These are phyloP conservation scores for Aeschynomene evenia DNA, from an alignment of 306 rosid genomes.

Conservation along the genomic window DNA sequence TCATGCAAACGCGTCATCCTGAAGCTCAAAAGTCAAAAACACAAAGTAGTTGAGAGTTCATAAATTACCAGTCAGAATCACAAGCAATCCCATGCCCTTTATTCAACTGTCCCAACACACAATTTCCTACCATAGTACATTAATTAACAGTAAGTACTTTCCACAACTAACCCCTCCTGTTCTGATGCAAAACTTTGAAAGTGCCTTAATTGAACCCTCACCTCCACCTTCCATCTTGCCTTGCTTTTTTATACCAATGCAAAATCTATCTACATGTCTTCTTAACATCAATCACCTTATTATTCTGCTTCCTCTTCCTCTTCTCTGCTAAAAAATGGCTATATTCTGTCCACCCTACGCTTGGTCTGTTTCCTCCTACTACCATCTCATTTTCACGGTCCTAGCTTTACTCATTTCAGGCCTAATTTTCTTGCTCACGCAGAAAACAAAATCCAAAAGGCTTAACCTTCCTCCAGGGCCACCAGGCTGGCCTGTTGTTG, in stretches of 20 bases:
- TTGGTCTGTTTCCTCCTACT: slow-evolving; percentile 41
- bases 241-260: slow-evolving; percentile 38
- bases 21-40: no score
- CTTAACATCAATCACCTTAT: background rate
- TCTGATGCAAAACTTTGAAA: background rate
- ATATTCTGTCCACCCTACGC: background rate
- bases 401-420: slow-evolving; percentile 51
- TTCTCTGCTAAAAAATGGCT: slow-evolving; percentile 41
- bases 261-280: background rate
- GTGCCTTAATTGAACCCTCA: slow-evolving; percentile 48
- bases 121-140: background rate
- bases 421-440: slow-evolving; percentile 48
- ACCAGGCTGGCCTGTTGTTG: slow-evolving; percentile 92
- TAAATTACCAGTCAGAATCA: slow-evolving; percentile 28
- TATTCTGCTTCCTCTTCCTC: background rate
- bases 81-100: background rate
- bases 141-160: background rate
- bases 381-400: slow-evolving; percentile 50
- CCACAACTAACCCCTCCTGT: slow-evolving; percentile 27
- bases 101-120: background rate
- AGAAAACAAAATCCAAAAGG: slow-evolving; percentile 42
- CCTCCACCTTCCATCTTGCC: slow-evolving; percentile 52
- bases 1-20: no score
- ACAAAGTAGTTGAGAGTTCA: slow-evolving; percentile 33
- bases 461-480: slow-evolving; percentile 85